Evolutionary conservation across 148 eudicot genomes (phyloP), one percentile per base, ranked within the genome.

Genomic region (Camellia sinensis): DNA sequence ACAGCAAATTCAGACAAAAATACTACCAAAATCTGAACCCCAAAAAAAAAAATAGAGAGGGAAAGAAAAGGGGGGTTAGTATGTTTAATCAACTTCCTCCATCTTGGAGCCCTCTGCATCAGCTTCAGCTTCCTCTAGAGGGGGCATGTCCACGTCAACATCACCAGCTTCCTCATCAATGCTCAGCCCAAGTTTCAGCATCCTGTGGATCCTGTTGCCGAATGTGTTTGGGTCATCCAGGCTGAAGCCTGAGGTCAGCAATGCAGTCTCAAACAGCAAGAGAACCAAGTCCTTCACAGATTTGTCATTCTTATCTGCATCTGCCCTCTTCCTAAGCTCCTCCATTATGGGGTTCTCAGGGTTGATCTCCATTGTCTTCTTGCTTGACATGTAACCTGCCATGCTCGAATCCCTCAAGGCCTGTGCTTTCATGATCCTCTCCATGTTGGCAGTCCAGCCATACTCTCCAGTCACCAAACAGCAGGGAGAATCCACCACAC

Each of bases 381-480:
- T 92, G 77, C 91, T 88, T 0, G 97, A 92, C 97, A 92, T 92
- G 89, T 91, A 92, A 0, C 97, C 94, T 1, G 91, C 91, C 93
- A 89, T 89, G 90, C 97, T 92, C 0, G 97, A 92, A 83, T 92
- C 97, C 82, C 92, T 89, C 65, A 92, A 64, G 17, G 97, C 97
- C 57, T 92, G 92, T 0, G 94, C 97, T 83, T 91, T 91, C 91
- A 91, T 91, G 83, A 91, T 91, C 79, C 94, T 88, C 84, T 92
- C 97, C 97, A 92, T 92, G 89, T 92, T 92, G 17, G 97, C 97
- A 22, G 97, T 84, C 97, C 97, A 92, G 0, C 97, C 97, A 8
- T 92, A 92, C 84, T 92, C 97, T 1, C 94, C 94, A 0, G 97
- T 92, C 78, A 92, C 97, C 86, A 92, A 86, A 86, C 90, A 88